Evolutionary conservation across 2,329 filamentous ascomycete species (phyloP), one percentile per base, ranked within the genome.

Genomic region (Polychaeton citri): DNA sequence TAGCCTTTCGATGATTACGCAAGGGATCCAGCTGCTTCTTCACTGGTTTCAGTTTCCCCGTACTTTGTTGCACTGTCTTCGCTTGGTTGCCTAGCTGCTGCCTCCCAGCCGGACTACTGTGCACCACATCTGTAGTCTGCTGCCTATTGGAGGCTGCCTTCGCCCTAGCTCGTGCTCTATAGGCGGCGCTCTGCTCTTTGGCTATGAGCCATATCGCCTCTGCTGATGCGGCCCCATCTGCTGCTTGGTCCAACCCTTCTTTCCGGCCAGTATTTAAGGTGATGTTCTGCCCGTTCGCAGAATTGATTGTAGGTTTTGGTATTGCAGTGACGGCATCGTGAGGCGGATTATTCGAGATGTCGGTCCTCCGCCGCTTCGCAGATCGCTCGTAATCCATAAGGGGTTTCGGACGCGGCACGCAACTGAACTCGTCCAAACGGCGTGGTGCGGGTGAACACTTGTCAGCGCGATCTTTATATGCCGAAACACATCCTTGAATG

Each of bases 281-380:
- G n/a, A n/a, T n/a, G n/a, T n/a, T n/a, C n/a, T n/a, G n/a, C n/a
- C n/a, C n/a, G n/a, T n/a, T n/a, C n/a, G n/a, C n/a, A n/a, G n/a
- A n/a, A n/a, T n/a, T n/a, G n/a, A n/a, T n/a, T n/a, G n/a, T n/a
- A n/a, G n/a, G n/a, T n/a, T n/a, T n/a, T n/a, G n/a, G n/a, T n/a
- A n/a, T n/a, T n/a, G n/a, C 32, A 32, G 35, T 19, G 30, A 32
- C 21, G 32, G 21, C 21, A 21, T 40, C 34, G n/a, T n/a, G n/a
- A n/a, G n/a, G n/a, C n/a, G n/a, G n/a, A n/a, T 41, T 28, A 16
- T 35, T 19, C 12, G 42, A 36, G 5, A 40, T 40, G 35, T 53
- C 51, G 24, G 55, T 42, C 34, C 49, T 53, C 19, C 53, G 42
- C 15, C 54, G 44, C 38, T 57, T 55, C 20, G 43, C 32, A 21